Evolutionary conservation across 768 basidiomycete genomes (phyloP).

Genomic region (Leccinum fibrillosum): DNA sequence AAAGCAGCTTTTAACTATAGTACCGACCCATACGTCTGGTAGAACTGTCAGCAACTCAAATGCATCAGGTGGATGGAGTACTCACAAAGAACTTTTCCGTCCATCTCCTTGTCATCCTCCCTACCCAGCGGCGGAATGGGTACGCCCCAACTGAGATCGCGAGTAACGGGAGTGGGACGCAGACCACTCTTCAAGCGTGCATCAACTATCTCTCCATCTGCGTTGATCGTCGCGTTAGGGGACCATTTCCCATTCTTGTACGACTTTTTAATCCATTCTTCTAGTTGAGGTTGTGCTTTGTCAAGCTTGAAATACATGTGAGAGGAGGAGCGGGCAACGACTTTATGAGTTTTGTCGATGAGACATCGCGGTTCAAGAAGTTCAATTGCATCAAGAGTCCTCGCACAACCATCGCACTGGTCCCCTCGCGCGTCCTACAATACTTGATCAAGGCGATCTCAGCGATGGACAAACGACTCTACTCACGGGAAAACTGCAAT

Average conservation of each 20-base stretch:
- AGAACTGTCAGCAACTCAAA: conserved; percentile 4
- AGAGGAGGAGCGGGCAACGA: conserved; percentile 71
- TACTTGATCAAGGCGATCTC: neutral
- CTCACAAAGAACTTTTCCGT: conserved; percentile 93
- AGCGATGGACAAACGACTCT: neutral
- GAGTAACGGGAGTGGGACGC: conserved; percentile 84
- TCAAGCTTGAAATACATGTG: conserved; percentile 94
- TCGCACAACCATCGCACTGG: conserved; percentile 92
- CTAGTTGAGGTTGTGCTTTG: conserved; percentile 72
- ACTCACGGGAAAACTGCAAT: conserved; percentile 80
- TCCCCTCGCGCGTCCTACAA: conserved; percentile 91
- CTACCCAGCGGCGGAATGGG: conserved; percentile 75
- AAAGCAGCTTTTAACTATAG: neutral
- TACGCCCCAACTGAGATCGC: conserved; percentile 96
- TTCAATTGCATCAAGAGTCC: conserved; percentile 91
- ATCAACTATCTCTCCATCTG: conserved; percentile 85
- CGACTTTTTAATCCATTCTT: conserved; percentile 83
- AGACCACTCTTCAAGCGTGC: conserved; percentile 83
- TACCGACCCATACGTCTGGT: conserved; percentile 88
- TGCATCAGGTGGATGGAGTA: conserved; percentile 13
- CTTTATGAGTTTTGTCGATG: conserved; percentile 73
- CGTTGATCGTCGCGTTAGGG: conserved; percentile 85
- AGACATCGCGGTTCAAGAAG: conserved; percentile 94
- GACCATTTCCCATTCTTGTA: conserved; percentile 89
- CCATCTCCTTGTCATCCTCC: conserved; percentile 81